Base-by-base conservation (phyloP, 352 stramenopile genomes). In the Globisporangium spinosum region DNA sequence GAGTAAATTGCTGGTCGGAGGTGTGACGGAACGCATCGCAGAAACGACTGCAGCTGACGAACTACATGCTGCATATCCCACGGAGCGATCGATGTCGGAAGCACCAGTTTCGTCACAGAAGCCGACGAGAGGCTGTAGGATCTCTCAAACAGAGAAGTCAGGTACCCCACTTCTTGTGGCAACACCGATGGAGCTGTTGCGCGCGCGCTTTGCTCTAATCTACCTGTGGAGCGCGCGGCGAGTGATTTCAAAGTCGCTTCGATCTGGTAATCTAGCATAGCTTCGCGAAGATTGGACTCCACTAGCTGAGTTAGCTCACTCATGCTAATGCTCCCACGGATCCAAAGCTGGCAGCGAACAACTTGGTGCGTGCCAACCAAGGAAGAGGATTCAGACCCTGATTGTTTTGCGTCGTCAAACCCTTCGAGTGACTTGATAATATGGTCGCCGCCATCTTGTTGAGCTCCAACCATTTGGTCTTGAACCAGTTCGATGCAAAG, bases 181-280 rank as follows among this genome's bases (percentile, higher is more conserved):
- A 83, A 32, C 47, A 43, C 15, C 17, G 43, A 32, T 57, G 9
- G 8, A 35, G 47, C 25, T 61, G n/a, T 29, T 34, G 25, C 22
- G 29, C 29, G 29, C 29, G 29, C 29, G 5, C 8, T 27, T 60
- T 65, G 66, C 43, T 60, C 56, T 32, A n/a, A 17, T 22, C 22
- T 6, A 15, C 20, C 20, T 9, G 12, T 32, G 2, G 54, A 43
- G 9, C 17, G 59, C 4, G 17, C 56, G 10, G 56, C 23, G 1
- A 72, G 35, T n/a, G 49, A 17, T 64, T 82, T 76, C 57, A 93
- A 69, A 2, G 68, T 83, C 7, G 69, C 64, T 68, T 96, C 87
- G 17, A 95, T 91, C n/a, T 81, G 74, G 61, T 88, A 93, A 56
- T 96, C 89, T 35, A 82, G 86, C 47, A 96, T 53, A 8, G 87